phyloP scores from a whole-genome alignment of 1,139 yeast genomes.

The Dujonia santamariae region DNA sequence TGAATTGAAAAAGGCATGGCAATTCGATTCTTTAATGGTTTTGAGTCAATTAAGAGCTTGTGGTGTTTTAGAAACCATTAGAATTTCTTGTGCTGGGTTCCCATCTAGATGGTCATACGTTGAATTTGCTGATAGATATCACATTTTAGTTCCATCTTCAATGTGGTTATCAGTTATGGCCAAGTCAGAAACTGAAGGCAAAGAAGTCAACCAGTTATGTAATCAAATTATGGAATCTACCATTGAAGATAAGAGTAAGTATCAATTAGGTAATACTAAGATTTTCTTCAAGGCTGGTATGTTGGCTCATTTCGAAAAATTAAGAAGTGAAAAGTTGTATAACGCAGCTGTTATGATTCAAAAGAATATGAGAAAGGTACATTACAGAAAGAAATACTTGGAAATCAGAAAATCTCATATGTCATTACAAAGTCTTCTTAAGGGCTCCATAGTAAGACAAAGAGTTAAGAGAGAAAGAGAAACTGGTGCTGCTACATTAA shows the following conservation, averaged over 20 bases:
- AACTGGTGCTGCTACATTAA: constrained; percentile 59
- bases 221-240: constrained; percentile 61
- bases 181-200: constrained; percentile 52
- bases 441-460: constrained; percentile 63
- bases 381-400: constrained; percentile 60
- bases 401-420: constrained; percentile 55
- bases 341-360: constrained; percentile 82
- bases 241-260: constrained; percentile 63
- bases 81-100: constrained; percentile 97
- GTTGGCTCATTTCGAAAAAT: constrained; percentile 85
- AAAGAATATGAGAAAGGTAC: constrained; percentile 71
- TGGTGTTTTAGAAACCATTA: constrained; percentile 95
- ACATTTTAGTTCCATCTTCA: constrained; percentile 69
- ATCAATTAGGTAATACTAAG: constrained; percentile 85
- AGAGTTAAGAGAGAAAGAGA: constrained; percentile 59
- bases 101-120: constrained; percentile 96
- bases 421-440: constrained; percentile 55
- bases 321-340: constrained; percentile 74
- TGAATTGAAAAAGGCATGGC: constrained; percentile 93
- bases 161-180: constrained; percentile 65
- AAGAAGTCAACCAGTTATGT: constrained; percentile 58
- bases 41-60: constrained; percentile 94
- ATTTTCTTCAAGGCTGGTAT: constrained; percentile 96
- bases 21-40: constrained; percentile 93
- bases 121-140: constrained; percentile 89